These are phyloP conservation scores for Grifola frondosa DNA, from an alignment of 1,284 basidiomycete species.

Conservation along the genomic window DNA sequence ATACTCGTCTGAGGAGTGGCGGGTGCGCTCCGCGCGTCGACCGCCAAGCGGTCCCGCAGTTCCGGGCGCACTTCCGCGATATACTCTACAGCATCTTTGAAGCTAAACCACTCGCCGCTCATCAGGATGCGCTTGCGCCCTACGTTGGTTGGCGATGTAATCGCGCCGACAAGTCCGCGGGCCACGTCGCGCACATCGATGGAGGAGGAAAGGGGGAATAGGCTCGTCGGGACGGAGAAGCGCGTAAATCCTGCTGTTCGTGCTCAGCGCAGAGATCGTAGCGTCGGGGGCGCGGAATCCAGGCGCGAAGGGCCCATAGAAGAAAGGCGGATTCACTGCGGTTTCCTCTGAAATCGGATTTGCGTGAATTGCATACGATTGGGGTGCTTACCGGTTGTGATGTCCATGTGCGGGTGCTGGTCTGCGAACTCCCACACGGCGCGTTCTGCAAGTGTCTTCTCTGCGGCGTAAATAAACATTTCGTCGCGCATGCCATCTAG, in stretches of 20 bases:
- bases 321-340: slow-evolving; percentile 18
- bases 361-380: background rate
- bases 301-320: slow-evolving; percentile 15
- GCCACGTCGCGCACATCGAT: slow-evolving; percentile 31
- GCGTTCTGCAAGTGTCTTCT: slow-evolving; percentile 24
- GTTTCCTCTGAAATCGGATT: background rate
- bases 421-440: slow-evolving; percentile 29
- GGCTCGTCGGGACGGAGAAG: slow-evolving; percentile 9
- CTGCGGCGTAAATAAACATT: slow-evolving; percentile 14
- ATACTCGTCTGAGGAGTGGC: slow-evolving; percentile 5
- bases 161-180: slow-evolving; percentile 19
- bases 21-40: slow-evolving; percentile 6
- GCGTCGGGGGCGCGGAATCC: slow-evolving; percentile 3
- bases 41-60: slow-evolving; percentile 20
- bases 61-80: slow-evolving; percentile 21
- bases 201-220: slow-evolving; percentile 6
- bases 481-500: slow-evolving; percentile 9
- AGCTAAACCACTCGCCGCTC: slow-evolving; percentile 18
- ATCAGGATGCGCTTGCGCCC: slow-evolving; percentile 26
- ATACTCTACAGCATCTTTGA: slow-evolving; percentile 20
- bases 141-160: slow-evolving; percentile 16
- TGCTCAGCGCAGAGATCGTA: slow-evolving; percentile 3
- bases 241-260: slow-evolving; percentile 10
- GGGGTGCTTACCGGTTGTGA: slow-evolving; percentile 21
- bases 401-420: slow-evolving; percentile 22